These are phyloP conservation scores for Jaapia argillacea DNA, from an alignment of 768 basidiomycete genomes.

Conservation along the genomic window DNA sequence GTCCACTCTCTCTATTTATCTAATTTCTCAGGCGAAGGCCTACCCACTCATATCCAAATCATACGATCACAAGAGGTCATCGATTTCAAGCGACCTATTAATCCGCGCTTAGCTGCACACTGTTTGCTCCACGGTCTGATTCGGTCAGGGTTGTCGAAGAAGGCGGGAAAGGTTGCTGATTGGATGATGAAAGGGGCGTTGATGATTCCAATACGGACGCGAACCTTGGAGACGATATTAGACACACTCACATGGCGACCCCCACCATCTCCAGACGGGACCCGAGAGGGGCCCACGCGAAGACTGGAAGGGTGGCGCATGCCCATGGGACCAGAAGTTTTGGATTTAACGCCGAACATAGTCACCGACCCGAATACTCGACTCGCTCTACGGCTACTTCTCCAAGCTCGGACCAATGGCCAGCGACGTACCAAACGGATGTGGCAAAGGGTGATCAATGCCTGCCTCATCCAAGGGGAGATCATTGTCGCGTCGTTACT, in stretches of 20 bases:
- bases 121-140: constrained; percentile 55
- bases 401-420: constrained; percentile 40
- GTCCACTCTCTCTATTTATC: constrained; percentile 48
- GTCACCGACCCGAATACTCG: constrained; percentile 31
- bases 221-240: constrained; percentile 41
- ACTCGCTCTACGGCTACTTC: constrained; percentile 43
- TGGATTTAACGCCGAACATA: constrained; percentile 23
- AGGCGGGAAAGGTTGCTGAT: constrained; percentile 39
- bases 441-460: constrained; percentile 49
- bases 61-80: constrained; percentile 27
- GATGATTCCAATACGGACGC: constrained; percentile 36
- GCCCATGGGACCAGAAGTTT: constrained; percentile 6
- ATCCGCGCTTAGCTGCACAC: constrained; percentile 54
- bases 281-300: not conserved
- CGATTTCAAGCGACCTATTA: constrained; percentile 37
- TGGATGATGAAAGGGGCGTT: constrained; percentile 44
- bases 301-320: not conserved
- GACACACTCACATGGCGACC: constrained; percentile 10
- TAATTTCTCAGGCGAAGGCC: constrained; percentile 8
- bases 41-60: constrained; percentile 12
- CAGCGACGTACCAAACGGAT: constrained; percentile 48
- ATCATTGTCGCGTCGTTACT: constrained; percentile 67
- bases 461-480: constrained; percentile 70
- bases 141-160: constrained; percentile 34
- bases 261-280: no score